Base-by-base conservation (phyloP, 2,329 filamentous ascomycete species). In the Zymoseptoria passerinii region DNA sequence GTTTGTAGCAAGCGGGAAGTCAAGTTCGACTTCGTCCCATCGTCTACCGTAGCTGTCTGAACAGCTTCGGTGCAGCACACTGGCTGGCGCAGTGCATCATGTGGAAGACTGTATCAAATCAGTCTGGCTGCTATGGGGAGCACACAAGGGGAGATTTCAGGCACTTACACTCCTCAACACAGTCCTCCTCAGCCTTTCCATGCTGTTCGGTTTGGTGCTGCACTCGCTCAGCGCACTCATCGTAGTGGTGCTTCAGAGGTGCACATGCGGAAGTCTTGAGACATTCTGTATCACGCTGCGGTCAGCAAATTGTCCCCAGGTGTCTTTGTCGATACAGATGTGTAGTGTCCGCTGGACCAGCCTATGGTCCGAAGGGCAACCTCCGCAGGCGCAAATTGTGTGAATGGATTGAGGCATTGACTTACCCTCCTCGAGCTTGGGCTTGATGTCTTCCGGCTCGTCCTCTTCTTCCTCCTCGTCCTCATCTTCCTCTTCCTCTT, bases 51-150 rank as follows among this genome's bases (percentile, higher is more conserved):
- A 97, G 88, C 77, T 86, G 80, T 66, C 86, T 83, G 85, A 90
- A 99, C 71, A 99, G 88, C 86, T 96, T 96, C 72, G 92, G 92
- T 57, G 94, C 94, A 64, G 94, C 92, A 76, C 94, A 99, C 74
- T 87, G 81, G 71, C 84, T 89, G 65, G 92, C 90, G 81, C 94
- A 99, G 83, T 97, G 94, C 70, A 89, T 87, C 70, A 99, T 89
- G 79, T 99, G 92, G 88, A 99, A 99, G 83, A 96, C 92, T 96
- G 69, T 13, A 35, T 28, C 3, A 4, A 2, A 58, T 64, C 57
- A 63, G 61, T 44, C 10, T 53, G 51, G 52, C 29, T 50, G 40
- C 19, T 20, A 44, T 28, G 20, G 16, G 8, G 9, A n/a, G 27
- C 52, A 40, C 2, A 8, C 9, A 6, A 16, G 8, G 4, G 20